phyloP scores from a whole-genome alignment of 1,284 basidiomycete genomes.

The Paramarasmius palmivorus region DNA sequence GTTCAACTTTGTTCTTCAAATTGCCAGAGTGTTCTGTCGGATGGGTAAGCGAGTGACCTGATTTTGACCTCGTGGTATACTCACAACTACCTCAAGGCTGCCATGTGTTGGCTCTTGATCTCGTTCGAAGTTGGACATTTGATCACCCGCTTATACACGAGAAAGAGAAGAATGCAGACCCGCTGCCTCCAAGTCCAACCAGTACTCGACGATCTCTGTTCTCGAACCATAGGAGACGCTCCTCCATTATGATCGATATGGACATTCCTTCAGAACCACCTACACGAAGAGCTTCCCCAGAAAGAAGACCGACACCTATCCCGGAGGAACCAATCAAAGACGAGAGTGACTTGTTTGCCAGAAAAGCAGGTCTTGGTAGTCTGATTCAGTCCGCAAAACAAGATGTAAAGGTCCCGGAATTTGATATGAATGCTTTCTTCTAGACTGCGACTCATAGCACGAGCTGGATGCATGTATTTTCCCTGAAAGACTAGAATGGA shows the following conservation, averaged over 20 bases:
- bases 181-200: constrained; percentile 39
- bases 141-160: constrained; percentile 56
- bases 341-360: constrained; percentile 57
- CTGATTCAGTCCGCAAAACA: constrained; percentile 88
- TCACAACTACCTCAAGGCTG: constrained; percentile 66
- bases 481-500: neutral
- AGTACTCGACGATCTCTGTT: constrained; percentile 48
- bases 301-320: constrained; percentile 20
- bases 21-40: constrained; percentile 85
- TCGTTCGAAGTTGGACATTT: constrained; percentile 90
- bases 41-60: constrained; percentile 68
- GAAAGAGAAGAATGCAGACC: constrained; percentile 23
- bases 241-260: constrained; percentile 86
- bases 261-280: constrained; percentile 68
- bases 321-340: constrained; percentile 39
- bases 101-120: constrained; percentile 83
- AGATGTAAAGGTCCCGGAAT: constrained; percentile 82
- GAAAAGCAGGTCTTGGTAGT: constrained; percentile 77
- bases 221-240: constrained; percentile 57
- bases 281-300: constrained; percentile 56
- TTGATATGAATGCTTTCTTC: constrained; percentile 79
- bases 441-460: constrained; percentile 16
- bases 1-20: constrained; percentile 93
- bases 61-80: neutral
- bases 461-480: neutral